Evolutionary conservation across 768 basidiomycete genomes (phyloP).

Genomic region (Mrakia gelida): DNA sequence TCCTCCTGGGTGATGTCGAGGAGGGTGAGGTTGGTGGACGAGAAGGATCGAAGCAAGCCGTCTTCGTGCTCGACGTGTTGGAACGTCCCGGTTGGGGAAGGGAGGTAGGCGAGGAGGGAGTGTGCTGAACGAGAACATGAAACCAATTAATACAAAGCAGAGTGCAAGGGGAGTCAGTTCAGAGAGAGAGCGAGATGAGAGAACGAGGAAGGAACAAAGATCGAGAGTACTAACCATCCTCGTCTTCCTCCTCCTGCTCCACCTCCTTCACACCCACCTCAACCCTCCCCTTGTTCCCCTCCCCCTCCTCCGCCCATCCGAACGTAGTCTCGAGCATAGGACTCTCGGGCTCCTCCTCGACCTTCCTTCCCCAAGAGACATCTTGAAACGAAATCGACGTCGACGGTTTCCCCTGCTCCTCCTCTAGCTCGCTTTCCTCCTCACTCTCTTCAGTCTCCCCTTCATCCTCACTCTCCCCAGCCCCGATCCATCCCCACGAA

Average conservation of each 20-base stretch:
- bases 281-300: not conserved
- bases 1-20: not conserved
- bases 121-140: too few species aligned
- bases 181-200: not conserved
- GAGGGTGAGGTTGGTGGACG: not conserved
- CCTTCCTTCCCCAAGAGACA: not conserved
- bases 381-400: not conserved
- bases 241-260: not conserved
- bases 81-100: not conserved
- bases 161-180: not conserved
- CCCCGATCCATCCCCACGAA: not conserved
- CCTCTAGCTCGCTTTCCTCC: constrained; percentile 3
- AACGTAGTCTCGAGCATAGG: not conserved
- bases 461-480: not conserved
- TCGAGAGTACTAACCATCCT: not conserved
- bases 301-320: not conserved
- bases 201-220: not conserved
- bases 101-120: not conserved
- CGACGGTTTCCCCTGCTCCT: not conserved
- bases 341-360: not conserved
- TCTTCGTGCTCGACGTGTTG: constrained; percentile 6
- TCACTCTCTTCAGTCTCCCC: not conserved
- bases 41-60: not conserved
- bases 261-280: not conserved
- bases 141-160: too few species aligned